Percentiles rank a stretch among this genome's conserved stretches.
phyloP scores from a whole-genome alignment of 2,329 filamentous ascomycete genomes.

The Exophiala alcalophila region DNA sequence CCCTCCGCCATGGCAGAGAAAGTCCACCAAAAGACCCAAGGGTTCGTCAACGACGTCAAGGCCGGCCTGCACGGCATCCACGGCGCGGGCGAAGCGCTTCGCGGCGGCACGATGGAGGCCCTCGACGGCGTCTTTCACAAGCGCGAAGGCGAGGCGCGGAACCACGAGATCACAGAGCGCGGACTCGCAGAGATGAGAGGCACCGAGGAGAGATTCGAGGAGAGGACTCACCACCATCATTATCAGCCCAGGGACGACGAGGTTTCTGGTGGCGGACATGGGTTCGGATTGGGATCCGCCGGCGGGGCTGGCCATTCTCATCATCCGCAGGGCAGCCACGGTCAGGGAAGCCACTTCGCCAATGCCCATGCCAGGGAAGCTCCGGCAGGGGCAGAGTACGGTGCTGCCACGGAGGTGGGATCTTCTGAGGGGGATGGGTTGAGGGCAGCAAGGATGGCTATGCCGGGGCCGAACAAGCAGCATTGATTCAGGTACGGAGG shows the following conservation, averaged over 20 bases:
- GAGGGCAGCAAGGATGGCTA: too few relatives aligned
- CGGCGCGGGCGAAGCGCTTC: constrained; percentile 42
- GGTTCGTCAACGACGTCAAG: constrained; percentile 11
- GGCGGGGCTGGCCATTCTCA: not conserved
- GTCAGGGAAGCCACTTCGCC: constrained; percentile 7
- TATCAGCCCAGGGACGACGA: too few relatives aligned
- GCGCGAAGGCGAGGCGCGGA: constrained; percentile 36
- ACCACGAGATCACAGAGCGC: constrained; percentile 37
- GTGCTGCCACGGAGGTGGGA: too few relatives aligned
- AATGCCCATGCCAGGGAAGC: constrained; percentile 3
- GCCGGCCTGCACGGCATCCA: constrained; percentile 28
- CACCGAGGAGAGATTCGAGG: constrained; percentile 7
- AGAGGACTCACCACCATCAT: not conserved
- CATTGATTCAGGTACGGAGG: too few relatives aligned
- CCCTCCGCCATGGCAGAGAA: constrained; percentile 13
- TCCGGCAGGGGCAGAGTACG: too few relatives aligned
- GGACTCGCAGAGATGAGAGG: constrained; percentile 29
- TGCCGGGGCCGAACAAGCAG: too few relatives aligned
- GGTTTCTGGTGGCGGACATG: not conserved
- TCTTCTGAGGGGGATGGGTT: too few relatives aligned
- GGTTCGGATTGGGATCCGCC: too few relatives aligned
- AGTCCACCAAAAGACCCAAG: constrained; percentile 7
- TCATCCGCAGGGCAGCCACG: not conserved
- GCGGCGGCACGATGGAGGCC: constrained; percentile 38
- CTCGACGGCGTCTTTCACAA: constrained; percentile 41